Conservation (phyloP, 306 rosid species). For the Herpetospermum pedunculosum region DNA sequence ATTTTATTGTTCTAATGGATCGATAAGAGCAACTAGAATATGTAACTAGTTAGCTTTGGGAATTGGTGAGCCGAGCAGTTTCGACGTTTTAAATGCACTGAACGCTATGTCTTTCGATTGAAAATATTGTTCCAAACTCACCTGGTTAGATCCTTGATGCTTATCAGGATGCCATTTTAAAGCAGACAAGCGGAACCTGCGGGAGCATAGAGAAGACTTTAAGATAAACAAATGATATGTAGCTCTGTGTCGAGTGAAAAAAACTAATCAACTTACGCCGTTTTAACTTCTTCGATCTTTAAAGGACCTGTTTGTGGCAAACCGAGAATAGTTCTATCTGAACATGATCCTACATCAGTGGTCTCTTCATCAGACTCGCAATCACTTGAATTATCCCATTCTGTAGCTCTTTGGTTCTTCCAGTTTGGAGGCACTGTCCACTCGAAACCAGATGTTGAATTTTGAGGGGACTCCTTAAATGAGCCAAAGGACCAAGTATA, state of each 20-base stretch:
- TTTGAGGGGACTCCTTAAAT: constrained; percentile 17
- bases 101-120: not conserved
- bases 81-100: not conserved
- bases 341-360: constrained; percentile 31
- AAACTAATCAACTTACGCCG: constrained; percentile 47
- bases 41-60: not conserved
- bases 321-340: constrained; percentile 65
- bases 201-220: not conserved
- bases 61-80: not conserved
- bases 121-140: constrained; percentile 18
- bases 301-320: constrained; percentile 73
- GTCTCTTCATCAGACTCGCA: constrained; percentile 38
- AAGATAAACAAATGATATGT: not conserved
- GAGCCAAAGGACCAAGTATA: constrained; percentile 50
- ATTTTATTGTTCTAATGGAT: not conserved
- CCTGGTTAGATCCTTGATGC: constrained; percentile 85
- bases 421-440: constrained; percentile 42
- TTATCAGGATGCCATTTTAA: constrained; percentile 97
- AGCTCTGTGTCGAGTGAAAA: not conserved
- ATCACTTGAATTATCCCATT: constrained; percentile 46
- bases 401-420: constrained; percentile 23
- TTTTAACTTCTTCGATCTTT: constrained; percentile 74
- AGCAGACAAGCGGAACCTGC: constrained; percentile 75
- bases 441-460: constrained; percentile 44
- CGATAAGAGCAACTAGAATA: not conserved